Conservation (phyloP, 2,329 filamentous ascomycete species). For the Talaromyces albobiverticillius region DNA sequence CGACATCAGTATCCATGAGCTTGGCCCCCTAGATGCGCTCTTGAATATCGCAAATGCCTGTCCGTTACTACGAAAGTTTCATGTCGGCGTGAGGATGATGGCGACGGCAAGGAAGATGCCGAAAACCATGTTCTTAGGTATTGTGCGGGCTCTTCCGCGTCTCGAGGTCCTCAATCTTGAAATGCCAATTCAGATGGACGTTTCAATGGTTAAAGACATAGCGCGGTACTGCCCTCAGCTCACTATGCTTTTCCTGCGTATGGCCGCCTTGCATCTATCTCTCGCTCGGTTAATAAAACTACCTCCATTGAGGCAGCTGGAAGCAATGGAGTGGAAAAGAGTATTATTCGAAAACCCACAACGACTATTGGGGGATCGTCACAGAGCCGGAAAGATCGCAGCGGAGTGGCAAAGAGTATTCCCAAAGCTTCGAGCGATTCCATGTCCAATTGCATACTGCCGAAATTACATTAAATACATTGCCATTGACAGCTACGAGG, state of each 20-base stretch:
- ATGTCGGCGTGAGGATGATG: not conserved
- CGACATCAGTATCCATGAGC: not conserved
- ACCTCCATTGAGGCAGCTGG: not conserved
- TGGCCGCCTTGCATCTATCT: not conserved
- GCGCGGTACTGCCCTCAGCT: not conserved
- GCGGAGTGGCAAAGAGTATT: constrained; percentile 4
- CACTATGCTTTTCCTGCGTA: not conserved
- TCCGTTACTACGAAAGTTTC: not conserved
- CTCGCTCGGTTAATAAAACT: not conserved
- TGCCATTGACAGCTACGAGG: not conserved
- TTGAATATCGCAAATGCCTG: not conserved
- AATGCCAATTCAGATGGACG: not conserved
- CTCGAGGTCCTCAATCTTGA: not conserved
- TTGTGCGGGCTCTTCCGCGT: not conserved
- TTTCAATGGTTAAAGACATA: not conserved
- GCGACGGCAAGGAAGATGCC: too few species aligned
- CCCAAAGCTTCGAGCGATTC: not conserved
- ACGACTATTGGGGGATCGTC: not conserved
- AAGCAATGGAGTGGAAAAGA: not conserved
- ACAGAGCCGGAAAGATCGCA: not conserved
- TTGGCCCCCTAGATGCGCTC: not conserved
- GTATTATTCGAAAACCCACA: not conserved
- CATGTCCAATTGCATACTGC: not conserved
- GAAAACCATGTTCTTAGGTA: not conserved
- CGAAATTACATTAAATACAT: not conserved